Base-by-base conservation (phyloP, 441 rosid species). In the Populus hybrid region DNA sequence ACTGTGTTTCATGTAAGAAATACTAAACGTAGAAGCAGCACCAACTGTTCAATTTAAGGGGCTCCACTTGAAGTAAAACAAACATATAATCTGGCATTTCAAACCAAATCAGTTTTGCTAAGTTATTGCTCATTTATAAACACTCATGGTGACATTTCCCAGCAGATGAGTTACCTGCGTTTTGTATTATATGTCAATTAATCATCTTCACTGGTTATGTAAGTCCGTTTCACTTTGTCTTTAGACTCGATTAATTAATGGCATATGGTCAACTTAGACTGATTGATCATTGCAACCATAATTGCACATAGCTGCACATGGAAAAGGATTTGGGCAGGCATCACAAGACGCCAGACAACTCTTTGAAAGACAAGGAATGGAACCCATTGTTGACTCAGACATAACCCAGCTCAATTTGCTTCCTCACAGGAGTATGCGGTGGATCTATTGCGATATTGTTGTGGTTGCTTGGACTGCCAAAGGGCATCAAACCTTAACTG, bases 321-420 rank as follows among this genome's bases (percentile, higher is more conserved):
- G 99, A 66, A 95, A 94, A 84, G 90, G 93, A 14, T 95, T 95
- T 78, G 99, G 92, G 83, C 85, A 80, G 81, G 97, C 98, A 28
- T 94, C 99, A 50, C 92, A 89, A 77, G 99, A 94, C 76, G 92
- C 95, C 2, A 94, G 99, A 97, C 86, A 75, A 73, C 90, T 91
- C 53, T 92, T 92, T 59, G 84, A 86, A 83, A 84, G 84, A 75
- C 88, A 61, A 80, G 78, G 90, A 11, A 90, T 95, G 89, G 97
- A 72, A 72, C 1, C 21, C 63, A 90, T 94, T 5, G 90, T 95
- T n/a, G 97, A 94, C 74, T 84, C 94, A 5, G 98, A 95, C 88
- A 92, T 95, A 72, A 89, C 93, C 65, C 40, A 92, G 97, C 80
- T 81, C 99, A 0, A 84, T 95, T 18, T 95, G 98, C 83, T 95